Base-by-base conservation (phyloP, 768 basidiomycete species). In the Boletellus ananas region DNA sequence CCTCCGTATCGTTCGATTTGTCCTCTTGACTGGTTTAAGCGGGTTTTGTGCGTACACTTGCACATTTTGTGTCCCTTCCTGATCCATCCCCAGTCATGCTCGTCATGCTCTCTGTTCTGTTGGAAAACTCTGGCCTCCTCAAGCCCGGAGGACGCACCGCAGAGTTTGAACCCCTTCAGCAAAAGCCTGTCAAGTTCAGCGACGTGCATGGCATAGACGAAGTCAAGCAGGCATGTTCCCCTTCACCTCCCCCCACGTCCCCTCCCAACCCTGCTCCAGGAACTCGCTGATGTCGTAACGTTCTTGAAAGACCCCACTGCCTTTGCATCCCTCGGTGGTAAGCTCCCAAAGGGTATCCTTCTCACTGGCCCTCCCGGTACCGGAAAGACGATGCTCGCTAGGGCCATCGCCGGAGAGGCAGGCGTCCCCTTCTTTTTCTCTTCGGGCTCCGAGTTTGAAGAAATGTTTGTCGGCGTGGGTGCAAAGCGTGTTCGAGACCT, bases 181-280 rank as follows among this genome's bases (percentile, higher is more conserved):
- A 85, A 27, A 90, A 89, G 60, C 75, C 81, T 1, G 87, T 94
- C 69, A 94, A 81, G 60, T 98, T 99, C 64, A 84, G 81, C 55
- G 96, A 99, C 69, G 94, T 99, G 6, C 94, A 98, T 57, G 96
- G 96, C 27, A 88, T 95, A 23, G 96, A 98, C 58, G 96, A 99
- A 70, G 96, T 90, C 33, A 98, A 98, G 70, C 83, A 87, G 63
- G 94, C 87, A 45, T 36, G 77, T 67, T n/a, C 51, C n/a, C 25
- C 29, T 18, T 45, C 36, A 50, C 34, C 47, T 37, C 14, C 4
- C 10, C 3, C 18, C 11, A 10, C 21, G 0, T 17, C 18, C 23
- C 16, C 12, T 11, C 51, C 60, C 36, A 20, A 59, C 44, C 18
- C 51, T 57, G 13, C 41, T 46, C 40, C 58, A 93, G 87, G 94